Percentiles rank a stretch among this genome's conserved stretches.
Evolutionary conservation across 345 rosid genomes (phyloP).

Genomic region (Excoecaria agallocha): DNA sequence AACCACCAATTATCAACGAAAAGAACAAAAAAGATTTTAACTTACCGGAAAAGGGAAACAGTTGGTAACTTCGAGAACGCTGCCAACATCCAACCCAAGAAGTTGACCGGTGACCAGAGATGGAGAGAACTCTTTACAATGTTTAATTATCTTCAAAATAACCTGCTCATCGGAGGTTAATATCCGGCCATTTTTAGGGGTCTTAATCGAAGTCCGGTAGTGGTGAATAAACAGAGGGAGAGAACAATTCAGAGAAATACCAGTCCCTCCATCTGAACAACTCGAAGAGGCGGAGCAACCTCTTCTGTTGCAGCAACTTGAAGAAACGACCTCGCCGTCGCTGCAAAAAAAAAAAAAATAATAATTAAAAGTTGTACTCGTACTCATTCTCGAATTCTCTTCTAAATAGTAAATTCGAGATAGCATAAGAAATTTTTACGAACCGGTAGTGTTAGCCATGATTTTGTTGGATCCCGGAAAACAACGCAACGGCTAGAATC

Average conservation of each 20-base stretch:
- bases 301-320: slow-evolving; percentile 87
- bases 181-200: too few relatives aligned
- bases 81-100: slow-evolving; percentile 97
- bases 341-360: slow-evolving; percentile 17
- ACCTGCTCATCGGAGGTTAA: slow-evolving; percentile 41
- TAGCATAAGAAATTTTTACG: background rate
- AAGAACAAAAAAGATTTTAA: background rate
- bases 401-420: background rate
- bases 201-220: background rate
- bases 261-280: slow-evolving; percentile 97
- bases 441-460: background rate
- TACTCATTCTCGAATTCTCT: too few relatives aligned
- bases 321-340: slow-evolving; percentile 69
- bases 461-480: too few relatives aligned
- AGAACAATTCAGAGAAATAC: slow-evolving; percentile 30
- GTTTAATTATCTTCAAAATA: slow-evolving; percentile 88
- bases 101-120: slow-evolving; percentile 96
- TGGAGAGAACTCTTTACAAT: slow-evolving; percentile 96
- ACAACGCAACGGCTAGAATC: background rate
- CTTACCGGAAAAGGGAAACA: slow-evolving; percentile 97
- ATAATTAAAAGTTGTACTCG: background rate
- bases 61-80: slow-evolving; percentile 96
- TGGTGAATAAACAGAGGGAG: background rate
- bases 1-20: background rate
- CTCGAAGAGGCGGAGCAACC: slow-evolving; percentile 83